Base-by-base conservation (phyloP, 1,284 basidiomycete species). In the Spongiforma sp. region DNA sequence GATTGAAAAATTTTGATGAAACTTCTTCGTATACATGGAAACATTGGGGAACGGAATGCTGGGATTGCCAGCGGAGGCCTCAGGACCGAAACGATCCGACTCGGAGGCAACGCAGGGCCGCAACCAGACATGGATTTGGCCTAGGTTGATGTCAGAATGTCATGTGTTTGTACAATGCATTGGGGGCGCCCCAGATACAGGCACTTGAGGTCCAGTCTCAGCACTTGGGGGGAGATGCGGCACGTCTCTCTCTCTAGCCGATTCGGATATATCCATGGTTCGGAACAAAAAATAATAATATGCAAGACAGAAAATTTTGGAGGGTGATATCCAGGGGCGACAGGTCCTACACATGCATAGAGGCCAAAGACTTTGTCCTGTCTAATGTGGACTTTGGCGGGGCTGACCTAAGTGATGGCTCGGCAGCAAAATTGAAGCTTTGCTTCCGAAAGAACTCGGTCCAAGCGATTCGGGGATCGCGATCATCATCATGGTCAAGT, bases 381-480 rank as follows among this genome's bases (percentile, higher is more conserved):
- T 60, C 54, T 34, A 58, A 17, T n/a, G 24, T 15, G 26, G 30
- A 11, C 54, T 53, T 59, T 57, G 56, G 65, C 30, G 21, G 21
- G 52, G 19, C 30, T 32, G 39, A 43, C 54, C 50, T 52, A 60
- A 52, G 54, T 57, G 66, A 67, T 74, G 64, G 63, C 62, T 63
- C 68, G 72, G 71, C 64, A 73, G 61, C 58, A 73, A 74, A 74
- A 68, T 65, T 69, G 71, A 64, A 60, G n/a, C n/a, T 54, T 34
- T 61, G 50, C 59, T 71, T 56, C 63, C 63, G 63, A 60, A n/a
- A n/a, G 65, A 60, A 60, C 63, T 60, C 48, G 48, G 57, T 53
- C 36, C 73, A 76, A 76, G 74, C 75, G 73, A 65, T 60, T 73
- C 70, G 65, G 67, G 73, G 73, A 72, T 67, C 70, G 62, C 70